A percentile compares a stretch with the other conserved stretches of the same genome.
These are phyloP conservation scores for Dictyostelium brefeldianum DNA, from an alignment of 78 protist genomes.

Conservation along the genomic window DNA sequence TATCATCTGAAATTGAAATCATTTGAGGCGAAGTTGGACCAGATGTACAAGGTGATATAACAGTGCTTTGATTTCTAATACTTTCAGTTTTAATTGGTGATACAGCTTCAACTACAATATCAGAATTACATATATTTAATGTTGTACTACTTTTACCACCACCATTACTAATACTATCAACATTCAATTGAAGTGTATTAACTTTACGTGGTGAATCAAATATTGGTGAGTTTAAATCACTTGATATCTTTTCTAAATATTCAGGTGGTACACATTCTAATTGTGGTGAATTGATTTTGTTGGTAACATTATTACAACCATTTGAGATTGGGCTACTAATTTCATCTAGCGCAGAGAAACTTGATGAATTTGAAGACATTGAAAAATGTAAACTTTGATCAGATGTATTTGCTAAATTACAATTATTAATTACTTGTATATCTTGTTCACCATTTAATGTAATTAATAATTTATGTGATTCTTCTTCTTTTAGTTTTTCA, in stretches of 20 bases:
- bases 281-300: too few species aligned
- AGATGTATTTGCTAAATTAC: not conserved
- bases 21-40: conserved; percentile 20
- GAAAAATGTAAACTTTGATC: not conserved
- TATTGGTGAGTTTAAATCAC: too few species aligned
- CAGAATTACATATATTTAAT: not conserved
- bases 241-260: too few species aligned
- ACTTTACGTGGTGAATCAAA: too few species aligned
- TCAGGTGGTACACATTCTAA: too few species aligned
- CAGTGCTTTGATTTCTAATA: not conserved
- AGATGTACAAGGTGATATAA: not conserved
- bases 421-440: too few species aligned
- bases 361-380: not conserved
- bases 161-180: too few species aligned
- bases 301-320: not conserved
- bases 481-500: too few species aligned
- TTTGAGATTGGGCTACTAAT: not conserved
- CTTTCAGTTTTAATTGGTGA: conserved; percentile 18
- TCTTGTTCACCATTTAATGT: too few species aligned
- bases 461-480: too few species aligned
- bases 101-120: not conserved
- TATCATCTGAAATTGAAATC: not conserved
- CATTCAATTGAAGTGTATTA: too few species aligned
- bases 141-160: not conserved
- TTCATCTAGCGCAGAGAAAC: not conserved